Evolutionary conservation across 352 stramenopile species (phyloP).

Genomic region (Phytophthora sp.): DNA sequence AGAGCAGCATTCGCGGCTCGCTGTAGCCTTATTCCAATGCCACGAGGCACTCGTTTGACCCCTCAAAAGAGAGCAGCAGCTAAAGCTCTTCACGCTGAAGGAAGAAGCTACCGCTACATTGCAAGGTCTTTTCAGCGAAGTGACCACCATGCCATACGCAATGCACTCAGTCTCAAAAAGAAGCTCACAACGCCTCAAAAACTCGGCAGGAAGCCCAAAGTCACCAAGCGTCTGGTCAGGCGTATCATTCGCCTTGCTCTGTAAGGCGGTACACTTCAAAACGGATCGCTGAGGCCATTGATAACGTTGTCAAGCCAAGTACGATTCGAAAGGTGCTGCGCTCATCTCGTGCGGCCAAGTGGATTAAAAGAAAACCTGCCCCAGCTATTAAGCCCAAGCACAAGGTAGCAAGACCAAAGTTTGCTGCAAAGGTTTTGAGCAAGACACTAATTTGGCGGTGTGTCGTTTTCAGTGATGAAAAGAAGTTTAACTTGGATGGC

Average conservation of each 20-base stretch:
- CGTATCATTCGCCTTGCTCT: not conserved
- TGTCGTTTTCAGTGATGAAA: too few relatives aligned
- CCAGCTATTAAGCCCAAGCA: not conserved
- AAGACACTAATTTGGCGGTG: not conserved
- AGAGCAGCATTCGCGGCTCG: too few relatives aligned
- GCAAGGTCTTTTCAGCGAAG: too few relatives aligned
- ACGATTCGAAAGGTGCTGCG: not conserved
- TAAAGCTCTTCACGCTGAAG: too few relatives aligned
- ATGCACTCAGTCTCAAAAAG: not conserved
- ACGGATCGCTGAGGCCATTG: not conserved
- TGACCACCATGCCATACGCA: not conserved
- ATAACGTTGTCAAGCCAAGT: not conserved
- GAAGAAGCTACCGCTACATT: too few relatives aligned
- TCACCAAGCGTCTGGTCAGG: not conserved
- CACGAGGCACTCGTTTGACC: too few relatives aligned
- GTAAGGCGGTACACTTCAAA: not conserved
- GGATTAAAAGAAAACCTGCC: not conserved
- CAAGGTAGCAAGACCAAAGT: not conserved
- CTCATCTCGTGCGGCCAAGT: not conserved
- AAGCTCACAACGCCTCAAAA: not conserved
- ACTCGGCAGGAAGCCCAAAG: not conserved
- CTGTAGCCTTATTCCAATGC: too few relatives aligned
- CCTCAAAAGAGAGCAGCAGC: too few relatives aligned
- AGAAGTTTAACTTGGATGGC: too few relatives aligned
- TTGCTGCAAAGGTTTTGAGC: not conserved